phyloP scores from a whole-genome alignment of 1,139 yeast genomes.

The Geotrichum candidum region DNA sequence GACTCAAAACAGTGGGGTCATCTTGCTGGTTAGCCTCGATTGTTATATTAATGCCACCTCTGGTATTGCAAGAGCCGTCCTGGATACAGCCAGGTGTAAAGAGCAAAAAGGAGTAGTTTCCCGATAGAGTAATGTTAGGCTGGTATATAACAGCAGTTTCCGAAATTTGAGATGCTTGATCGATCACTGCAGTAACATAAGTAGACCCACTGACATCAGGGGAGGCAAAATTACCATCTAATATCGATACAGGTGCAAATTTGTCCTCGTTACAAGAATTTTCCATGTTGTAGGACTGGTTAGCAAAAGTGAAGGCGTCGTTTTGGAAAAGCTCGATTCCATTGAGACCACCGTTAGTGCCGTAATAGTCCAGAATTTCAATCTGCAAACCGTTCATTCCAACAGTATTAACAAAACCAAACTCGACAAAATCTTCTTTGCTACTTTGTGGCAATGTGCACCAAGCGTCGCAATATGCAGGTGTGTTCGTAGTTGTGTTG shows the following conservation, averaged over 20 bases:
- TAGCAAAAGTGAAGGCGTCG: slow-evolving; percentile 60
- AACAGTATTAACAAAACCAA: slow-evolving; percentile 67
- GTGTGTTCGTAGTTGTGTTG: slow-evolving; percentile 56
- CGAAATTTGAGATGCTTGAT: slow-evolving; percentile 32
- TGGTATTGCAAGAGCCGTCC: slow-evolving; percentile 59
- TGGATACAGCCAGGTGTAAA: slow-evolving; percentile 81
- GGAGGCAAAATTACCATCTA: slow-evolving; percentile 22
- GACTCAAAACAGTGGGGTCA: slow-evolving; percentile 40
- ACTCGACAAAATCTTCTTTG: slow-evolving; percentile 61
- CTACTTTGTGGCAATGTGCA: slow-evolving; percentile 57
- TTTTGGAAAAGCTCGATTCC: slow-evolving; percentile 73
- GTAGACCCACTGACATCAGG: slow-evolving; percentile 24
- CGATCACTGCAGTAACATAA: slow-evolving; percentile 37
- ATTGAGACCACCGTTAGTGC: slow-evolving; percentile 57
- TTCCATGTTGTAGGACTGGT: slow-evolving; percentile 64
- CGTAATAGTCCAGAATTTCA: slow-evolving; percentile 66
- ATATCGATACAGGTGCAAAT: slow-evolving; percentile 26
- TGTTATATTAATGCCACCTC: slow-evolving; percentile 78
- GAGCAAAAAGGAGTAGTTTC: slow-evolving; percentile 64
- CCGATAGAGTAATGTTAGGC: slow-evolving; percentile 69
- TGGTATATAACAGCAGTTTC: slow-evolving; percentile 51
- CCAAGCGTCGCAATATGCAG: slow-evolving; percentile 66
- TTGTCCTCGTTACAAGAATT: slow-evolving; percentile 30
- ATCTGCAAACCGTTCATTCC: slow-evolving; percentile 58
- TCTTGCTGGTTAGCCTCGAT: slow-evolving; percentile 42